These are phyloP conservation scores for Botrytis sinoallii DNA, from an alignment of 2,329 filamentous ascomycete species.

Conservation along the genomic window DNA sequence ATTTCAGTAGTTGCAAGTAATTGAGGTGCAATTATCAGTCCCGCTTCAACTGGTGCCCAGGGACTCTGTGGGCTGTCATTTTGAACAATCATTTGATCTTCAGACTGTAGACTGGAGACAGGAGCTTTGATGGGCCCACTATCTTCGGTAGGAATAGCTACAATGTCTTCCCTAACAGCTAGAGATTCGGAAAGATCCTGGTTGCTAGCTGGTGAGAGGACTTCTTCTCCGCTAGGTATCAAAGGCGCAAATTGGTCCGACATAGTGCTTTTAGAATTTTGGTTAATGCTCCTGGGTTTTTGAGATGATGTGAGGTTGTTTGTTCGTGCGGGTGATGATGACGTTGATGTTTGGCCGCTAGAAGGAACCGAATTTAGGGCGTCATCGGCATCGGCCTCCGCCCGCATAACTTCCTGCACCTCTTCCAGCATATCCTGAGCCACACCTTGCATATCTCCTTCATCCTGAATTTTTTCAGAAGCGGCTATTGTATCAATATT, in stretches of 20 bases:
- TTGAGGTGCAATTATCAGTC: background rate
- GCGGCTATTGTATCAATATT: background rate
- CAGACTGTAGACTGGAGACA: no score
- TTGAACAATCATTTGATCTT: background rate
- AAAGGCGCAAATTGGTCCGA: background rate
- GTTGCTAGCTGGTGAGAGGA: background rate
- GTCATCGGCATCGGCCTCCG: background rate
- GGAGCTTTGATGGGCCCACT: no score
- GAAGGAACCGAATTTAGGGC: background rate
- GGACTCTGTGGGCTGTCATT: slow-evolving; percentile 17
- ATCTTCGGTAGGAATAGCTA: background rate
- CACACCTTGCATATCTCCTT: background rate
- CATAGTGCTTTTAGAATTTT: background rate
- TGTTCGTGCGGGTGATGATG: slow-evolving; percentile 1
- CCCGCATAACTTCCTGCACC: background rate
- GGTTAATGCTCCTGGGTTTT: background rate
- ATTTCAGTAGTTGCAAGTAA: background rate
- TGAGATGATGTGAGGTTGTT: slow-evolving; percentile 5
- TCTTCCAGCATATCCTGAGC: background rate
- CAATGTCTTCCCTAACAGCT: background rate
- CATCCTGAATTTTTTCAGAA: background rate
- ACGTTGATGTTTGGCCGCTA: slow-evolving; percentile 12
- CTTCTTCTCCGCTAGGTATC: background rate
- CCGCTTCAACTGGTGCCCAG: slow-evolving; percentile 12
- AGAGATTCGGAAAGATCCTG: background rate